A percentile compares a stretch with the other conserved stretches of the same genome.
phyloP scores from a whole-genome alignment of 2,329 filamentous ascomycete genomes.

The Kalaharituber pfeilii region DNA sequence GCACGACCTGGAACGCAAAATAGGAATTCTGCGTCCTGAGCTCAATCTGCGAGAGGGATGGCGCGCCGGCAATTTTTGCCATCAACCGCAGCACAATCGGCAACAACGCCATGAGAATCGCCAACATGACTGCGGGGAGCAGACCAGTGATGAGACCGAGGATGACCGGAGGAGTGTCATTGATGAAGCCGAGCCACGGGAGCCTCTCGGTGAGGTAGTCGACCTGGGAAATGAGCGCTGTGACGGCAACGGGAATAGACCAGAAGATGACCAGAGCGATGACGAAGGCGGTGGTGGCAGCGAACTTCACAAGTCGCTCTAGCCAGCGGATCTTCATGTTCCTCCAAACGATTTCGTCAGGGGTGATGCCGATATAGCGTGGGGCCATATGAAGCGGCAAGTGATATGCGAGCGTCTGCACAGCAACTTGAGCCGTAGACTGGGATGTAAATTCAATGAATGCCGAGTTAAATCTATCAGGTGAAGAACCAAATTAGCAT shows the following conservation, averaged over 20 bases:
- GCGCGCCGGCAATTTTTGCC: conserved; percentile 64
- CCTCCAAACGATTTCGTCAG: conserved; percentile 71
- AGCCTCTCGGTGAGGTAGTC: conserved; percentile 45
- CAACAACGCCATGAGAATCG: conserved; percentile 71
- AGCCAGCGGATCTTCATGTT: conserved; percentile 74
- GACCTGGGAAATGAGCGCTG: conserved; percentile 76
- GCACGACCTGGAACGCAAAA: conserved; percentile 77
- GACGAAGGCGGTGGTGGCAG: conserved; percentile 54
- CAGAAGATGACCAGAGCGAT: conserved; percentile 73
- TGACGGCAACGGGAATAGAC: conserved; percentile 56
- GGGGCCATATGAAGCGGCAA: conserved; percentile 73
- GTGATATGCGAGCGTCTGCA: conserved; percentile 74
- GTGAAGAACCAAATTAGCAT: conserved; percentile 4
- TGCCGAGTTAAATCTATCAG: conserved; percentile 46
- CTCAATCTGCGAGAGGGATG: conserved; percentile 63
- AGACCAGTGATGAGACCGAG: conserved; percentile 72
- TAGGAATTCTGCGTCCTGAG: conserved; percentile 81
- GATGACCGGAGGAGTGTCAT: conserved; percentile 50
- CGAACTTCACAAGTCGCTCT: conserved; percentile 59
- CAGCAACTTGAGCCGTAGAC: conserved; percentile 68
- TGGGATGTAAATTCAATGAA: conserved; percentile 83
- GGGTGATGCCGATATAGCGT: conserved; percentile 65
- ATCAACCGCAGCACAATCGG: conserved; percentile 63
- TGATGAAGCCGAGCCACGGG: conserved; percentile 56
- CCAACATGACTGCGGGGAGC: conserved; percentile 59